Evolutionary conservation across 2,329 filamentous ascomycete species (phyloP), one percentile per base, ranked within the genome.

Genomic region (Fusarium buxicola): DNA sequence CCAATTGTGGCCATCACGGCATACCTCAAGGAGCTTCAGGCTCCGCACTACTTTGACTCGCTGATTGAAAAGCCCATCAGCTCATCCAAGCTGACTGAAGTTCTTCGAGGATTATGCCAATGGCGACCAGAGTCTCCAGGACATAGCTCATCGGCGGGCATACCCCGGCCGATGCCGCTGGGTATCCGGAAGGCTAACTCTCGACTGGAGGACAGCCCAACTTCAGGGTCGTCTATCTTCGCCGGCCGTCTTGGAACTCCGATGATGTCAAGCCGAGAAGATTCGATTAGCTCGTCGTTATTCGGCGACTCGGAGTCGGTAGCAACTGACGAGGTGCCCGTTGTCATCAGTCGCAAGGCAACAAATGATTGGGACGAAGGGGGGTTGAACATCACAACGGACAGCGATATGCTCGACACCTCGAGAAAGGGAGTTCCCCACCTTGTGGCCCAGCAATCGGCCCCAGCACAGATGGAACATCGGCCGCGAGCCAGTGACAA

Each of bases 61-160:
- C 82, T 99, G 47, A 92, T 99, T 48, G 94, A 99, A 77, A 99
- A 99, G 77, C 95, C 95, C 24, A 96, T 96, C 31, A 98, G 94
- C 34, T 89, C 92, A 38, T 91, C 91, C 4, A 98, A 98, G 77
- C 78, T 99, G 45, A 92, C 89, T 1, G 94, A 99, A 72, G 92
- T 95, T 1, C 82, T 99, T 66, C 90, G 91, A 63, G 89, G 90
- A 54, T 85, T 97, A 25, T 99, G 95, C 72, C 91, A 96, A 71
- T 99, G 95, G 95, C 96, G 94, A 72, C 87, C 93, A 7, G 90
- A 93, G 13, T 80, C 81, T 2, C 81, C 85, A 2, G 77, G 76
- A 49, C 75, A 77, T 44, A 75, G 74, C 18, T 73, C 77, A 25
- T 76, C 80, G 5, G 72, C 82, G 18, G 76, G 84, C 2, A 78